Evolutionary conservation across 306 rosid species (phyloP), one percentile per base, ranked within the genome.

Genomic region (Corylus avellana): DNA sequence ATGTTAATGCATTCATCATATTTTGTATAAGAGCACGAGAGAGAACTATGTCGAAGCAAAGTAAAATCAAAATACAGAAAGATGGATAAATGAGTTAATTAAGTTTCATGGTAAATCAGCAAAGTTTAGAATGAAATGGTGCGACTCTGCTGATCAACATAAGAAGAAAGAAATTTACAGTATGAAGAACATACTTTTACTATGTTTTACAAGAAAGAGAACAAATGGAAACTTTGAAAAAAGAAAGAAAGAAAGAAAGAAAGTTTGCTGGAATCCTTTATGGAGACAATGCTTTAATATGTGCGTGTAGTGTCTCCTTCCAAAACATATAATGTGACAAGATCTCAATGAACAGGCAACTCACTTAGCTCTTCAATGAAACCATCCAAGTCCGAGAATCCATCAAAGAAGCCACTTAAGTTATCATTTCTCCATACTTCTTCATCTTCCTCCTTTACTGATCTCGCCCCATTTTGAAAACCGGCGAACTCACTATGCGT

Each of bases 351-450:
- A 77, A 75, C 49, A 68, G 80, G 76, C 66, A 80, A 46, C 75
- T 86, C 64, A 75, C 78, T 75, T 12, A 85, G 58, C 76, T 81
- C 88, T 59, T 85, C 88, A 68, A 83, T 62, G 69, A 79, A 85
- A 57, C 85, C 83, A 58, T 90, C 88, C 39, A 84, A 78, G 55
- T 85, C 87, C 12, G 89, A 77, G 70, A 80, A 87, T 4, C 85
- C 91, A 64, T 85, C 92, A 51, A 82, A 69, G 83, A 85, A 87
- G 72, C 88, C 84, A 73, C 69, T 78, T 50, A 85, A 70, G 44
- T 72, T 87, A 29, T 85, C 81, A 50, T 73, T 82, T 75, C 77
- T 77, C 85, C 84, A 75, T 2, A 77, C 8, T 14, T 68, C 71
- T 64, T 32, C 79, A 0, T 72, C 73, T 78, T 84, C 82, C 71